A percentile compares a stretch with the other conserved stretches of the same genome.
Evolutionary conservation across 352 stramenopile species (phyloP).

Genomic region (Globisporangium perplexum): DNA sequence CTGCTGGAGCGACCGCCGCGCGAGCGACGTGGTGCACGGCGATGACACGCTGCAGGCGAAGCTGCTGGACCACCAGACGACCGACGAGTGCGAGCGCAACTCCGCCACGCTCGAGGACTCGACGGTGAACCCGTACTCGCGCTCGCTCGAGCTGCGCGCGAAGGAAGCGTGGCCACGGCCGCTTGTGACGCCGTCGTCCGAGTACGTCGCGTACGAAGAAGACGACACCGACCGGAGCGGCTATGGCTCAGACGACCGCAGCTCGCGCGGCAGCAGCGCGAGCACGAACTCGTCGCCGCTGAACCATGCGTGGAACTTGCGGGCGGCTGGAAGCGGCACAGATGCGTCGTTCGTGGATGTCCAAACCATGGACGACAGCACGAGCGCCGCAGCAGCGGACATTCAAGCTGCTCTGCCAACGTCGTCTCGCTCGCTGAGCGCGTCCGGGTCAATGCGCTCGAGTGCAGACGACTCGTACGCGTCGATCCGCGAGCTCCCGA

Average conservation of each 20-base stretch:
- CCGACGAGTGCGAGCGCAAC: slow-evolving; percentile 9
- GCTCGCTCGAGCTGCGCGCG: slow-evolving; percentile 5
- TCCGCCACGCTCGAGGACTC: slow-evolving; percentile 10
- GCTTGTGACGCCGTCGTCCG: slow-evolving; percentile 2
- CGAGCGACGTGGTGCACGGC: slow-evolving; percentile 23
- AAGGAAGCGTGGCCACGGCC: slow-evolving; percentile 12
- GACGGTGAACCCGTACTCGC: slow-evolving; percentile 4
- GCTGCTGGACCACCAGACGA: slow-evolving; percentile 22
- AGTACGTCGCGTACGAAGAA: background rate
- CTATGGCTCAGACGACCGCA: background rate
- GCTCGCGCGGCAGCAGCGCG: background rate
- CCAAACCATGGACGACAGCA: background rate
- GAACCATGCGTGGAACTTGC: slow-evolving; percentile 3
- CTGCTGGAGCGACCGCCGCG: slow-evolving; percentile 28
- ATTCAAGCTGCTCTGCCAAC: background rate
- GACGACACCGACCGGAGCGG: background rate
- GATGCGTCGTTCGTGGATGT: slow-evolving; percentile 1
- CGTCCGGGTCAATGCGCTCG: slow-evolving; percentile 12
- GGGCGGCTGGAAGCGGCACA: background rate
- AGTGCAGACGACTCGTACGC: slow-evolving; percentile 23
- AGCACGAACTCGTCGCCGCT: slow-evolving; percentile 1
- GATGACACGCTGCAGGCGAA: slow-evolving; percentile 45
- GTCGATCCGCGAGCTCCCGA: slow-evolving; percentile 12
- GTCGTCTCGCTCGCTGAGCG: background rate
- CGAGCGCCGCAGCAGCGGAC: background rate